Evolutionary conservation across 2,329 filamentous ascomycete species (phyloP), one percentile per base, ranked within the genome.

Genomic region (Xenosphaeropsis pyriputrescens): DNA sequence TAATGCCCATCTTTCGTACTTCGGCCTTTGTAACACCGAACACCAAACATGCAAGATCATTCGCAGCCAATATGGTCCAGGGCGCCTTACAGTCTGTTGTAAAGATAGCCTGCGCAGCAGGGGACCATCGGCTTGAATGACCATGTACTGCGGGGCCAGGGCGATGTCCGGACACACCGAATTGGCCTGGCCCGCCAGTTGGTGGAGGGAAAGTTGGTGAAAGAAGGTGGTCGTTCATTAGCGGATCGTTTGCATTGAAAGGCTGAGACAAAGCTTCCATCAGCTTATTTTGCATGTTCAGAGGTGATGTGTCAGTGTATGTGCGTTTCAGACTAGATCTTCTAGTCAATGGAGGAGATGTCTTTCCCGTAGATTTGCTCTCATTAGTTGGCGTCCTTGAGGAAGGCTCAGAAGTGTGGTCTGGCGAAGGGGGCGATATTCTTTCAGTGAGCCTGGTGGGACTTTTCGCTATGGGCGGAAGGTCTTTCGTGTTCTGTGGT

Each of bases 21-120:
- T 98, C 91, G 4, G 85, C 84, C 53, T 85, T 85, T n/a, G 88
- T 94, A 8, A 98, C 85, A n/a, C 91, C 91, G 61, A 96, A 98
- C n/a, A 96, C 80, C 32, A 98, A 67, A 58, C 91, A 98, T 14
- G 91, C 91, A 35, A 98, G 67, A 55, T 98, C 91, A 54, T 98
- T 98, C 36, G 91, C 91, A 3, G 91, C 85, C 38, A 95, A 72
- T 42, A 98, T 95, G 1, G 89, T 98, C 83, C 86, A 98, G 3
- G 89, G 91, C 7, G 85, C 73, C 45, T 81, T 77, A 12, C 83
- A 72, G 57, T 93, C 85, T n/a, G 91, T 98, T 6, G 89, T 93
- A 56, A 98, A 98, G 40, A 98, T 95, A 38, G 91, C 91, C 57
- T 98, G 91, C 5, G 89, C 84, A 32, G 85, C 84, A 6, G 86